These are phyloP conservation scores for Cymbopogon citratus DNA, from an alignment of 176 grass and related monocot genomes.

Conservation along the genomic window DNA sequence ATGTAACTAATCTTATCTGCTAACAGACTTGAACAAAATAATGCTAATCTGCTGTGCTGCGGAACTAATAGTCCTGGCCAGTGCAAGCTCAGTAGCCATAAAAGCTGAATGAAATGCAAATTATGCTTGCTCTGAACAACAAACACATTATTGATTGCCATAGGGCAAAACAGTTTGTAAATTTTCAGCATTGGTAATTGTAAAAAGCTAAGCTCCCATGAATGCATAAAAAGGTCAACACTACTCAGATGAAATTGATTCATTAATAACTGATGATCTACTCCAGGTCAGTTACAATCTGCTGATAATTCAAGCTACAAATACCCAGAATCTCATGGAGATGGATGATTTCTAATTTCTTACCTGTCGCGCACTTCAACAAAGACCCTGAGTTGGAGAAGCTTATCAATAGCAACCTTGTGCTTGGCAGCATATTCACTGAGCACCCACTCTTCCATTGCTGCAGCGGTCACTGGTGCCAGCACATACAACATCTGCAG, in stretches of 20 bases:
- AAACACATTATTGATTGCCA: background rate
- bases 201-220: background rate
- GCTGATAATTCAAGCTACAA: background rate
- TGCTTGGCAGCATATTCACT: conserved; percentile 67
- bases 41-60: background rate
- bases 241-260: background rate
- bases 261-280: background rate
- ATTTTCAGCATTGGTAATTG: background rate
- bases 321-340: background rate
- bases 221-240: background rate
- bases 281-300: background rate
- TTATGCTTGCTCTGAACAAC: background rate
- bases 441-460: conserved; percentile 87
- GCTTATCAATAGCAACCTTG: conserved; percentile 69
- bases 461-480: conserved; percentile 37
- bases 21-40: background rate
- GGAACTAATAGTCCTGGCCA: background rate
- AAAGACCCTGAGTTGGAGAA: conserved; percentile 88
- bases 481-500: conserved; percentile 78
- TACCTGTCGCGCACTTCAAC: conserved; percentile 74
- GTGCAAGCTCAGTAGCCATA: background rate
- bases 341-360: background rate
- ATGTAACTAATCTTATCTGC: background rate
- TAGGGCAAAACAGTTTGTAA: background rate
- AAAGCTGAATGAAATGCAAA: background rate